These are phyloP conservation scores for Jasminum sambac DNA, from an alignment of 257 asterid genomes.

Conservation along the genomic window DNA sequence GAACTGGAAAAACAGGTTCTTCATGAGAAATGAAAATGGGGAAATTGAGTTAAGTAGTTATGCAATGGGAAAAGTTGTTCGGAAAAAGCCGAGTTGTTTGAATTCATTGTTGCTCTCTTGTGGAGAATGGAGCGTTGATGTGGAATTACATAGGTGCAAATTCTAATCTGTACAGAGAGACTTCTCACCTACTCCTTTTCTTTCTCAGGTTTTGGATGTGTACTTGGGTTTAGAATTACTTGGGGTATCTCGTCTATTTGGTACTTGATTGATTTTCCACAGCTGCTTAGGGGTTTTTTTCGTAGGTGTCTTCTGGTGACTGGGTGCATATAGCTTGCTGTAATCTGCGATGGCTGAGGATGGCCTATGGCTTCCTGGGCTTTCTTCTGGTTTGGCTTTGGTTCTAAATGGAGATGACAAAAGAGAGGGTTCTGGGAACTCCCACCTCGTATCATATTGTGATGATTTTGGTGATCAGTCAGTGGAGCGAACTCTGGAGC, in stretches of 20 bases:
- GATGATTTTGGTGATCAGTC: conserved; percentile 90
- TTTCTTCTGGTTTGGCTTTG: conserved; percentile 86
- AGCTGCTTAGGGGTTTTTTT: conserved; percentile 13
- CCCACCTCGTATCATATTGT: conserved; percentile 73
- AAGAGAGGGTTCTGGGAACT: conserved; percentile 64
- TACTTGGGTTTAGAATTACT: conserved; percentile 20
- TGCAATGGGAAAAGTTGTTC: not conserved
- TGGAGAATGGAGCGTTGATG: conserved; percentile 6
- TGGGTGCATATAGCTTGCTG: conserved; percentile 23
- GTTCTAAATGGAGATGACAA: conserved; percentile 62
- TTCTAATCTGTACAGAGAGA: conserved; percentile 13
- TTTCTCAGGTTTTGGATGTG: conserved; percentile 39
- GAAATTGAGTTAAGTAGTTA: conserved; percentile 1
- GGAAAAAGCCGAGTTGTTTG: conserved; percentile 1
- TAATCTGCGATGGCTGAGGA: conserved; percentile 79
- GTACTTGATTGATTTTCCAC: conserved; percentile 26
- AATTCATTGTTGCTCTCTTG: not conserved
- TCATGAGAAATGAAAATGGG: not conserved
- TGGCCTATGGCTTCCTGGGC: conserved; percentile 68
- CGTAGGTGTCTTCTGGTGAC: conserved; percentile 4
- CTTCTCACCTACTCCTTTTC: conserved; percentile 17
- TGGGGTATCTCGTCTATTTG: conserved; percentile 15
- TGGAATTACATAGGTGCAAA: conserved; percentile 1
- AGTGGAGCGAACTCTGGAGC: conserved; percentile 85
- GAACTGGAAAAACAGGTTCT: conserved; percentile 6